A percentile compares a stretch with the other conserved stretches of the same genome.
phyloP scores from a whole-genome alignment of 345 rosid species.

The Litchi chinensis region DNA sequence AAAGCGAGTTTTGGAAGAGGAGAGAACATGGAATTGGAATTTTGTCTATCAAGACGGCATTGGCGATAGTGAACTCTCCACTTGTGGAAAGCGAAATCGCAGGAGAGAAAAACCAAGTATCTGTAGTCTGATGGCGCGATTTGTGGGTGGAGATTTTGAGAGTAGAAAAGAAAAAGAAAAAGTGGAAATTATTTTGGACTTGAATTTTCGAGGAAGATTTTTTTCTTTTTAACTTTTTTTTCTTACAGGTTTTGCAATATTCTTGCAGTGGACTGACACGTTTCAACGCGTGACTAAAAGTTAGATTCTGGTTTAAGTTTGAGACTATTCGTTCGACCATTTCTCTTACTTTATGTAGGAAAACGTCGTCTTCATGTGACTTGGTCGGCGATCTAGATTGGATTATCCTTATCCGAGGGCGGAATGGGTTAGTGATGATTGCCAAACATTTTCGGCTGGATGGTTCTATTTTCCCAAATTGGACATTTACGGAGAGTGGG shows the following conservation, averaged over 20 bases:
- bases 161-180: neutral
- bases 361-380: neutral
- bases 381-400: neutral
- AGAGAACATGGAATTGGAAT: neutral
- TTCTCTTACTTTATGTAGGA: neutral
- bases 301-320: neutral
- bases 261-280: conserved; percentile 14
- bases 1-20: conserved; percentile 16
- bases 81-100: conserved; percentile 42
- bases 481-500: neutral
- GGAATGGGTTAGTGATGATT: neutral
- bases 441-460: neutral
- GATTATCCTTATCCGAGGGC: neutral
- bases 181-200: neutral
- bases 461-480: neutral
- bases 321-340: neutral
- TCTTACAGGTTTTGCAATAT: conserved; percentile 6
- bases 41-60: neutral
- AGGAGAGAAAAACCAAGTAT: conserved; percentile 32
- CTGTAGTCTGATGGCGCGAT: conserved; percentile 26
- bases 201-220: conserved; percentile 20
- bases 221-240: no score
- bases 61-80: conserved; percentile 38
- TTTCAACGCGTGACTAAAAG: neutral
- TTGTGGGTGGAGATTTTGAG: conserved; percentile 18